Evolutionary conservation across 345 rosid genomes (phyloP).

Genomic region (Triadica sebifera): DNA sequence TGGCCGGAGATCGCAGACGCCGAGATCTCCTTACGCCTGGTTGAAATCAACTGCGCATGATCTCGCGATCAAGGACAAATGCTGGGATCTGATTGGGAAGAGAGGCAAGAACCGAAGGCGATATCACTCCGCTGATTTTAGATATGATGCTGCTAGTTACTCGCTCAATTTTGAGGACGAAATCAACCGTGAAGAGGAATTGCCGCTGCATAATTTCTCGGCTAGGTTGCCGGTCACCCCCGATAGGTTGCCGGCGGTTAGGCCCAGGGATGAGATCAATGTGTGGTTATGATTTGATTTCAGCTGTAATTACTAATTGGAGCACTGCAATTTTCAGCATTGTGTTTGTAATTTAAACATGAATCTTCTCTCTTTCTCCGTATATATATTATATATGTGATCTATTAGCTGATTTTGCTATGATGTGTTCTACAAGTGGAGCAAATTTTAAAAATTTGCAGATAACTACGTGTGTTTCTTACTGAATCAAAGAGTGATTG

Average conservation of each 20-base stretch:
- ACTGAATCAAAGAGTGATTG: too few species aligned
- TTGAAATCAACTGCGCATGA: slow-evolving; percentile 42
- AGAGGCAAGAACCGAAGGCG: slow-evolving; percentile 36
- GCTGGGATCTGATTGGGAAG: slow-evolving; percentile 37
- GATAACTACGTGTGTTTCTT: too few species aligned
- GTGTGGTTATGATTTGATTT: neutral
- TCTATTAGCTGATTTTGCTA: neutral
- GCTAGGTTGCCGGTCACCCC: slow-evolving; percentile 61
- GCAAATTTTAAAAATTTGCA: too few species aligned
- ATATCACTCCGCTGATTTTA: slow-evolving; percentile 43
- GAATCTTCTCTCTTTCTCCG: neutral
- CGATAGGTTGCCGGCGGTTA: slow-evolving; percentile 4
- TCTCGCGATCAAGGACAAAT: slow-evolving; percentile 40
- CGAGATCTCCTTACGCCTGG: slow-evolving; percentile 46
- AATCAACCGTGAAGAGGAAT: slow-evolving; percentile 34
- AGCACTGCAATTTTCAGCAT: neutral
- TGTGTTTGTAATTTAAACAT: neutral
- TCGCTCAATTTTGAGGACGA: slow-evolving; percentile 68
- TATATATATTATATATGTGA: too few species aligned
- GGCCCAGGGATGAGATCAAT: slow-evolving; percentile 4
- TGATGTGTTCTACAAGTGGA: too few species aligned
- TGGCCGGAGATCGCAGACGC: slow-evolving; percentile 20
- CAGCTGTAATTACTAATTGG: neutral
- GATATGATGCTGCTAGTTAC: slow-evolving; percentile 66
- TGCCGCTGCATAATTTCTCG: slow-evolving; percentile 34